Conservation (phyloP, 2,329 filamentous ascomycete genomes). For the Trichoderma sp. region DNA sequence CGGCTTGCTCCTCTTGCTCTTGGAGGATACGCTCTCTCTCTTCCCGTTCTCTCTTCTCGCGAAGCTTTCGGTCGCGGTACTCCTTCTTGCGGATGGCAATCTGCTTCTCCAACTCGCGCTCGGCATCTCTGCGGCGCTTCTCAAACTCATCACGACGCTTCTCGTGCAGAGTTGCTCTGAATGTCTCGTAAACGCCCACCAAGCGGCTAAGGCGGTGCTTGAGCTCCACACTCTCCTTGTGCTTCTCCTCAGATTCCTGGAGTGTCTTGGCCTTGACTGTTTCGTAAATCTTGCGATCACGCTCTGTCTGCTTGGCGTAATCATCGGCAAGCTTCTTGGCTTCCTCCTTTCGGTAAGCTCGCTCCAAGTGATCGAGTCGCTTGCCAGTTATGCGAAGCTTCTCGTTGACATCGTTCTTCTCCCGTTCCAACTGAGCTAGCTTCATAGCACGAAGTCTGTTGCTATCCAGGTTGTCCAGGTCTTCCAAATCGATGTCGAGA, state of each 20-base stretch:
- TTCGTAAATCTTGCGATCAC: constrained; percentile 79
- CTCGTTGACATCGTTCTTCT: constrained; percentile 95
- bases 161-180: constrained; percentile 79
- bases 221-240: constrained; percentile 87
- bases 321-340: constrained; percentile 86
- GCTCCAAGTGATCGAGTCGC: constrained; percentile 94
- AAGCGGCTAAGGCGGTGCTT: constrained; percentile 90
- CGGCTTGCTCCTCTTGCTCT: constrained; percentile 84
- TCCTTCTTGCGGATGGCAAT: constrained; percentile 87
- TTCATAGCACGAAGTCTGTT: constrained; percentile 92
- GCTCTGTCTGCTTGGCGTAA: constrained; percentile 78
- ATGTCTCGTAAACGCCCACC: constrained; percentile 80
- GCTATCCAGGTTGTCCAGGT: constrained; percentile 84
- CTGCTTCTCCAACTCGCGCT: constrained; percentile 90
- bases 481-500: constrained; percentile 72
- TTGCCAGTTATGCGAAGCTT: constrained; percentile 89
- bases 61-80: constrained; percentile 76
- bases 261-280: constrained; percentile 75
- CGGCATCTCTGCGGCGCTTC: constrained; percentile 85
- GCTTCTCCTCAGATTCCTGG: constrained; percentile 79
- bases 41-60: constrained; percentile 82
- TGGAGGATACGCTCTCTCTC: constrained; percentile 75
- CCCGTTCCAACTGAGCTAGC: constrained; percentile 91
- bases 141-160: constrained; percentile 94
- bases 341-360: constrained; percentile 95